Conservation (phyloP, 2,329 filamentous ascomycete species). For the Zarea fungicola region DNA sequence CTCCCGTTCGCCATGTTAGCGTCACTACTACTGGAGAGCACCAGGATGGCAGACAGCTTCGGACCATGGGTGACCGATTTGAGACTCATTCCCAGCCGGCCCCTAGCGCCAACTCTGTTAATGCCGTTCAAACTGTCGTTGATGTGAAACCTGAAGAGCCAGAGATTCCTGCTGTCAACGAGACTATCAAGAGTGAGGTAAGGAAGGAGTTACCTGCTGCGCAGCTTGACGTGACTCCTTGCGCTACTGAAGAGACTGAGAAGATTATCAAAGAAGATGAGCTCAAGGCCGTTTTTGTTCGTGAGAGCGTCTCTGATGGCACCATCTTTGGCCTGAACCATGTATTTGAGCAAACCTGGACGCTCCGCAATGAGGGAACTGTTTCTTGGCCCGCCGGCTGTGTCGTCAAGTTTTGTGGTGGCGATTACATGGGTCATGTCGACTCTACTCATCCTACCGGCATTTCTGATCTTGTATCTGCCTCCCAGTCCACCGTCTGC, state of each 20-base stretch:
- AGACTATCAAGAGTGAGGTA: slow-evolving; percentile 19
- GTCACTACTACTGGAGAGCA: slow-evolving; percentile 82
- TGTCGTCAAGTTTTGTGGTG: slow-evolving; percentile 84
- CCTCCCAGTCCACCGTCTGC: slow-evolving; percentile 77
- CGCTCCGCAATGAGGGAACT: slow-evolving; percentile 77
- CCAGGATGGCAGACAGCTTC: slow-evolving; percentile 57
- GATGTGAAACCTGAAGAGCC: slow-evolving; percentile 61
- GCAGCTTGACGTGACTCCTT: background rate
- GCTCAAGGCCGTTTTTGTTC: slow-evolving; percentile 60
- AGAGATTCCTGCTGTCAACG: slow-evolving; percentile 21
- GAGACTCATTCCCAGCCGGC: slow-evolving; percentile 44
- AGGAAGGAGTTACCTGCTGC: slow-evolving; percentile 16
- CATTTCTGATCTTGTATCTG: slow-evolving; percentile 67
- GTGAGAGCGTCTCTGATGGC: slow-evolving; percentile 75
- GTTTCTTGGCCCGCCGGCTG: slow-evolving; percentile 81
- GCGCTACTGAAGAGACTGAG: slow-evolving; percentile 22
- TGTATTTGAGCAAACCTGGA: slow-evolving; percentile 87
- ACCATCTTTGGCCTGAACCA: slow-evolving; percentile 64
- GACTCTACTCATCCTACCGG: slow-evolving; percentile 76
- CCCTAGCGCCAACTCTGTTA: slow-evolving; percentile 35
- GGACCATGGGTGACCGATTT: slow-evolving; percentile 63
- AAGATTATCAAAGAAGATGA: slow-evolving; percentile 25
- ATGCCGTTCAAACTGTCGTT: slow-evolving; percentile 64
- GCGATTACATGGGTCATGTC: slow-evolving; percentile 93
- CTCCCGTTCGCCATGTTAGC: slow-evolving; percentile 78